Base-by-base conservation (phyloP, 345 rosid species). In the Chamaenerion angustifolium region DNA sequence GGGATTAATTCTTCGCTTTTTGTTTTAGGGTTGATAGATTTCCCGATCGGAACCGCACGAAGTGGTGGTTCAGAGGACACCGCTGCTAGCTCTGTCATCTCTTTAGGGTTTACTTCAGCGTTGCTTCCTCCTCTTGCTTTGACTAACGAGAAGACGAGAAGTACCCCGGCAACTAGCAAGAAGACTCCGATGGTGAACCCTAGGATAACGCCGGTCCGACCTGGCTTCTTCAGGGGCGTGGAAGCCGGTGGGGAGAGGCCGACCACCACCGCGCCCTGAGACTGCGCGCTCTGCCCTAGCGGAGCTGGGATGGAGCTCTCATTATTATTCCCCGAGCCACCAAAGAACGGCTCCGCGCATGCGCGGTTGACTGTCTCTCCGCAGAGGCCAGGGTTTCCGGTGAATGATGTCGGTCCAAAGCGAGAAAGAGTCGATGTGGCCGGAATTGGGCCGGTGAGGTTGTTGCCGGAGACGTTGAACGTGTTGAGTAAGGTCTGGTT, bases 401-500 rank as follows among this genome's bases (percentile, higher is more conserved):
- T 54, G 54, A 87, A 87, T 58, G 96, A 57, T 41, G 90, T 57
- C 47, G 78, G 37, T 3, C 45, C 79, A 53, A 92, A 83, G 64
- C 79, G 69, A 7, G 81, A 66, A 1, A 87, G 71, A 15, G 95
- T 76, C 7, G 77, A 66, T 4, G 98, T 92, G 1, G 51, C 46
- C 0, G 98, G 96, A 42, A 92, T 66, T 0, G 69, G 25, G 0
- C 98, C 96, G 25, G 81, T 75, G 40, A 92, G 79, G 46, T 87
- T 74, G 72, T 92, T 92, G 0, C 76, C 78, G 14, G 96, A 92
- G 14, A 83, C 79, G 60, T 92, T 80, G 54, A 92, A 80, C 0
- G 52, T 52, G 0, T 14, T 18, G 3, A 92, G 77, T 49, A 64
- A 62, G 3, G 93, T 62, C 62, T 78, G 95, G 71, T 84, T 80